Percentiles rank a stretch among this genome's conserved stretches.
Conservation (phyloP, 1,139 yeast species). For the Schwanniomyces etchellsii region DNA sequence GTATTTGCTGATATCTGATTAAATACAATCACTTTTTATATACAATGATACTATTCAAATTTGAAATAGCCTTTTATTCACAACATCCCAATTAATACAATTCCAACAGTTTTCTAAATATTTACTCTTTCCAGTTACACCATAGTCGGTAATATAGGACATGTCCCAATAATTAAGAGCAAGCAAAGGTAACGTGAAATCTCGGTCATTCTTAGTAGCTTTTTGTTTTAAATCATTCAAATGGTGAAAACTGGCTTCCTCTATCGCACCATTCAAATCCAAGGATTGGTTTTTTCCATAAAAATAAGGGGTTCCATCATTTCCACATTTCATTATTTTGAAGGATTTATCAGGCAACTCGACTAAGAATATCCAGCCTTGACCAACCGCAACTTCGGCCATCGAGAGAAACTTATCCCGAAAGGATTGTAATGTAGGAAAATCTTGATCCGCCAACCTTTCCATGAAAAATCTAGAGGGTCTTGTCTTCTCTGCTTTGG, state of each 20-base stretch:
- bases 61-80: conserved; percentile 55
- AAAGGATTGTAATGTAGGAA: conserved; percentile 45
- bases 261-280: conserved; percentile 72
- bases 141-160: conserved; percentile 79
- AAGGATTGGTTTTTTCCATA: conserved; percentile 68
- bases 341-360: conserved; percentile 68
- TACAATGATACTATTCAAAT: conserved; percentile 16
- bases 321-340: conserved; percentile 59
- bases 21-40: conserved; percentile 2
- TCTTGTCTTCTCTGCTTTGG: conserved; percentile 27
- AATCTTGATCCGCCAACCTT: conserved; percentile 33
- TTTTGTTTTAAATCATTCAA: conserved; percentile 43
- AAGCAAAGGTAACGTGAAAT: conserved; percentile 72
- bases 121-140: conserved; percentile 66
- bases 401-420: conserved; percentile 46
- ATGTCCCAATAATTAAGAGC: conserved; percentile 85
- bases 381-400: conserved; percentile 55
- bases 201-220: conserved; percentile 43
- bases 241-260: conserved; percentile 44
- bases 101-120: conserved; percentile 76
- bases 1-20: conserved; percentile 5
- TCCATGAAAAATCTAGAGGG: conserved; percentile 48
- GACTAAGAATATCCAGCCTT: conserved; percentile 87
- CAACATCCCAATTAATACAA: conserved; percentile 82
- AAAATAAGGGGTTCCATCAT: conserved; percentile 89